Base-by-base conservation (phyloP, 441 rosid species). In the Adansonia gregorii region DNA sequence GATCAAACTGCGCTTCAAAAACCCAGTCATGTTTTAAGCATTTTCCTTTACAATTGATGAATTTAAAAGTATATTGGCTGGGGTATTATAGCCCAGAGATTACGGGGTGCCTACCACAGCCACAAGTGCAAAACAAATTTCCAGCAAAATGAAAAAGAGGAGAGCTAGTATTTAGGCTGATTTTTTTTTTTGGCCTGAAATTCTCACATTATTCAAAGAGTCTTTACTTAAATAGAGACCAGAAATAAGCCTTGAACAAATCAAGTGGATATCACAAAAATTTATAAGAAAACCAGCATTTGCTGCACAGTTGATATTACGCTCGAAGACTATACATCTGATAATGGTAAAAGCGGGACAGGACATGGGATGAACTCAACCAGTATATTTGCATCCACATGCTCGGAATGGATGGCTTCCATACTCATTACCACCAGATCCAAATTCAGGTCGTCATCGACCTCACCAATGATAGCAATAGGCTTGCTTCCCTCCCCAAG, bases 351-450 rank as follows among this genome's bases (percentile, higher is more conserved):
- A 49, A 95, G 95, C 2, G 93, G 85, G 81, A 95, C 94, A 0
- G 98, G 95, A 82, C 99, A 95, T 14, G 99, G 98, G 75, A 92
- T 85, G 85, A 95, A 93, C 87, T 93, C 99, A 22, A 92, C 99
- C 1, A 92, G 89, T 51, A 95, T 85, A 83, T 95, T 95, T 59
- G 97, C 97, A 80, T 95, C 98, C 10, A 95, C 93, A 78, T 89
- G 92, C 90, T 95, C 93, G 17, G 98, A 95, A 81, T 92, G 98
- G 81, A 95, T 93, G 71, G 99, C 95, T 69, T 93, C 98, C 99
- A 93, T 93, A 86, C 99, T 95, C 83, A 95, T 75, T 10, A 95
- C 88, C 14, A 95, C 99, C 71, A 95, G 84, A 86, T 95, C 98
- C 85, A 92, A 80, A 76, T 81, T 87, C 22, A 95, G 84, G 67